These are phyloP conservation scores for Monilinia polystroma DNA, from an alignment of 2,329 filamentous ascomycete genomes.

Conservation along the genomic window DNA sequence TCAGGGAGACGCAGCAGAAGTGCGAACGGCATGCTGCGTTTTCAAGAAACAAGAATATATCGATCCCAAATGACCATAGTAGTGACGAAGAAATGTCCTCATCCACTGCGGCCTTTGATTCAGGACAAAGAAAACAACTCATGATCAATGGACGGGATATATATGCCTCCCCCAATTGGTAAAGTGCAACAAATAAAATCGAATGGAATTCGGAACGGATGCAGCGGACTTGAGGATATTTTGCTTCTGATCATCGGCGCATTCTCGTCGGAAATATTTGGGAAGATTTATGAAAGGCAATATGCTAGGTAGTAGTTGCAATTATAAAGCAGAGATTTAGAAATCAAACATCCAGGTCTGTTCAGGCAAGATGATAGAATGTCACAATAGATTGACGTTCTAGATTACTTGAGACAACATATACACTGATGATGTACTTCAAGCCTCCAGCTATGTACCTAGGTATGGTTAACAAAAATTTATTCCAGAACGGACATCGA, in stretches of 20 bases:
- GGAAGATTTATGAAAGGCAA: neutral
- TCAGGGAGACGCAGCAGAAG: neutral
- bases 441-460: neutral
- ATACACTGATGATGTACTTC: too few relatives aligned
- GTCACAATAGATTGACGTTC: neutral
- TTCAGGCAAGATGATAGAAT: neutral
- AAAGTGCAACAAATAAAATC: neutral
- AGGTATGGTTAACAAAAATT: neutral
- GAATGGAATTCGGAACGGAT: constrained; percentile 1
- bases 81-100: neutral
- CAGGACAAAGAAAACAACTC: neutral
- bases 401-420: neutral
- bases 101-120: neutral
- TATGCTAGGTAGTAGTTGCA: neutral
- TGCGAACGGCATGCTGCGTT: neutral
- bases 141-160: neutral
- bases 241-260: neutral
- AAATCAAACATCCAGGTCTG: neutral
- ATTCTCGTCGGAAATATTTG: constrained; percentile 3
- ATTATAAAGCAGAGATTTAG: neutral
- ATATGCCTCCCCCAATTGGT: neutral
- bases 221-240: constrained; percentile 2
- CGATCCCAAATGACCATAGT: neutral
- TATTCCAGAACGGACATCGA: neutral
- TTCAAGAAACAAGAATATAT: neutral